These are phyloP conservation scores for Phylloporus arenicola DNA, from an alignment of 768 basidiomycete species.

Conservation along the genomic window DNA sequence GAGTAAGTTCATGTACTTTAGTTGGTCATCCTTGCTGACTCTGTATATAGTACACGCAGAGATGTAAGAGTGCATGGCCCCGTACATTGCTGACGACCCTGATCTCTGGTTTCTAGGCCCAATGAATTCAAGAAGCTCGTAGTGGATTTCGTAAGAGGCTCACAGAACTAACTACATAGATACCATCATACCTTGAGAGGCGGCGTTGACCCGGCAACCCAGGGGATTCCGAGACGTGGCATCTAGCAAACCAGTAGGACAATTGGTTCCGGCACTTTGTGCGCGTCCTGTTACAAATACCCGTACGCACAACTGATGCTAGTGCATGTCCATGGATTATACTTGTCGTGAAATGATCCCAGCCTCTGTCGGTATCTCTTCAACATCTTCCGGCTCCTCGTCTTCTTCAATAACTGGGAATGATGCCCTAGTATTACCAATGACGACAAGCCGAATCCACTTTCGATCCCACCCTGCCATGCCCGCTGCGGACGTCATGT, in stretches of 20 bases:
- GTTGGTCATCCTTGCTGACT: conserved; percentile 4
- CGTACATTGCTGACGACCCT: neutral
- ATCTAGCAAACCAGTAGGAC: neutral
- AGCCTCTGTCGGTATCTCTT: neutral
- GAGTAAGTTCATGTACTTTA: conserved; percentile 46
- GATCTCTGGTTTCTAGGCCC: conserved; percentile 33
- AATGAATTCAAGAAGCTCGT: conserved; percentile 49
- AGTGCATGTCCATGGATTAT: neutral
- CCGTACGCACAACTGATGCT: no score
- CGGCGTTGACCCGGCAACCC: neutral
- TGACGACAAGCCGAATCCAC: conserved; percentile 1
- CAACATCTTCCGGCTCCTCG: neutral
- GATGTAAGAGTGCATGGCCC: conserved; percentile 34
- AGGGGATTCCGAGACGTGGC: neutral
- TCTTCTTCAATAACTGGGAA: neutral
- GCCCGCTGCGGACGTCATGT: neutral
- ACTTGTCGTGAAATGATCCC: neutral
- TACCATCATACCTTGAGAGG: neutral
- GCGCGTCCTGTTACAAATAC: neutral
- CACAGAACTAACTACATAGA: conserved; percentile 7
- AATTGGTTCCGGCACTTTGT: neutral
- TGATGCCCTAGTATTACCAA: no score
- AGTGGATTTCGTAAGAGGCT: conserved; percentile 21
- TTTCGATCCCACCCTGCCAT: neutral
- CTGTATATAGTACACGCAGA: conserved; percentile 69